phyloP scores from a whole-genome alignment of 2,329 filamentous ascomycete genomes.

The Pyricularia sp. region DNA sequence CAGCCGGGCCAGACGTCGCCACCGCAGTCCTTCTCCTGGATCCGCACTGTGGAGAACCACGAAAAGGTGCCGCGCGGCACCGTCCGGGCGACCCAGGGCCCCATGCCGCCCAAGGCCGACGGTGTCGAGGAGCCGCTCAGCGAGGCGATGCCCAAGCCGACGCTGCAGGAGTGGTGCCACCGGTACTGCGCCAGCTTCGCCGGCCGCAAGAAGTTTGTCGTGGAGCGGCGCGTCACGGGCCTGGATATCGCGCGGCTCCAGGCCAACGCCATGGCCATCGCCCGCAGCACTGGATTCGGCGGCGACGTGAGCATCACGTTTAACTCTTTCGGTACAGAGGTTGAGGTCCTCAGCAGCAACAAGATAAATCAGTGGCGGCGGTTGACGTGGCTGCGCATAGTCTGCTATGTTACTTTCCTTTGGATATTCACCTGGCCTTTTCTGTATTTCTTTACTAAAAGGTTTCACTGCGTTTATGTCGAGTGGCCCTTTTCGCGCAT shows the following conservation, averaged over 20 bases:
- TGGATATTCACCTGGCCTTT: constrained; percentile 66
- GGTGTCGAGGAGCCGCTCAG: constrained; percentile 31
- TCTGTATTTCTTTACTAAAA: constrained; percentile 58
- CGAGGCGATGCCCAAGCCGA: constrained; percentile 27
- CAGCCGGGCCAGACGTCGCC: constrained; percentile 24
- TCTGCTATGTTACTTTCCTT: constrained; percentile 58
- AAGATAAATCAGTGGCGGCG: constrained; percentile 56
- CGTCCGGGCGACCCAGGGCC: constrained; percentile 41
- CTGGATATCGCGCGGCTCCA: constrained; percentile 48
- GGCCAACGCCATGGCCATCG: constrained; percentile 40
- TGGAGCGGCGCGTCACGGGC: constrained; percentile 45
- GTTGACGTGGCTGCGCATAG: constrained; percentile 50
- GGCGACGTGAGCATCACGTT: constrained; percentile 53
- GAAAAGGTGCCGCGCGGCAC: constrained; percentile 57
- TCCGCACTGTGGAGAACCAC: constrained; percentile 44
- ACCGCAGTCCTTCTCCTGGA: constrained; percentile 28
- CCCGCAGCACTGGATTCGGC: constrained; percentile 58
- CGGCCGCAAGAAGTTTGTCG: constrained; percentile 45
- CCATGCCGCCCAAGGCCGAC: constrained; percentile 16
- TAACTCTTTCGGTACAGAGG: constrained; percentile 42
- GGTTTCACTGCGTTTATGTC: constrained; percentile 53
- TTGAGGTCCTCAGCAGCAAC: constrained; percentile 56
- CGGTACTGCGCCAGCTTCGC: constrained; percentile 52
- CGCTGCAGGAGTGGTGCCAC: constrained; percentile 55
- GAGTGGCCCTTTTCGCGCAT: constrained; percentile 48